A percentile compares a stretch with the other conserved stretches of the same genome.
Conservation (phyloP, 2,329 filamentous ascomycete genomes). For the Lasiodiplodia hormozganensis region DNA sequence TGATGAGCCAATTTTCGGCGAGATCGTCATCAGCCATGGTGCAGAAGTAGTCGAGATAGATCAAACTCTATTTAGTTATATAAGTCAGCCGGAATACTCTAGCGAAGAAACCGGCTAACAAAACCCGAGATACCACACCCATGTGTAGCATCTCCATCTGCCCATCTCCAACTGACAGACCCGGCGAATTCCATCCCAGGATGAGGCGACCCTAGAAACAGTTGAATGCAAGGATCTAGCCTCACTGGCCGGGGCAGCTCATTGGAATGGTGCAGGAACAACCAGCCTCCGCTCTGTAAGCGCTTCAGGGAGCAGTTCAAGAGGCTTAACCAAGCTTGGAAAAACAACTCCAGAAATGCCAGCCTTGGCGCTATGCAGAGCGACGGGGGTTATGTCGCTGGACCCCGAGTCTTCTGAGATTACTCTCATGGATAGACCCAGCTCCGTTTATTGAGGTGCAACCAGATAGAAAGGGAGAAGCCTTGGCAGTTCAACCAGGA, state of each 20-base stretch:
- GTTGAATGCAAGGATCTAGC: neutral
- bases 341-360: neutral
- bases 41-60: neutral
- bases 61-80: neutral
- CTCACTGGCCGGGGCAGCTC: neutral
- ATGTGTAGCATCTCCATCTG: neutral
- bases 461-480: neutral
- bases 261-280: constrained; percentile 12
- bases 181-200: neutral
- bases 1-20: constrained; percentile 20
- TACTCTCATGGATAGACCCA: neutral
- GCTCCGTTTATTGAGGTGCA: constrained; percentile 1
- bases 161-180: neutral
- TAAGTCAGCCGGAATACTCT: neutral
- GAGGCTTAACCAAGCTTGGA: neutral
- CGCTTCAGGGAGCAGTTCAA: neutral
- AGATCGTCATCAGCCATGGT: constrained; percentile 1
- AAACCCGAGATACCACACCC: neutral
- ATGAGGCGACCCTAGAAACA: neutral
- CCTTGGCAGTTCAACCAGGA: neutral
- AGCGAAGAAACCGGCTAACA: neutral
- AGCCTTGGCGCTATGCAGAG: neutral
- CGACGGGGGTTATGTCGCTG: constrained; percentile 9
- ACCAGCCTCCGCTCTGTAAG: neutral
- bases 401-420: neutral